Evolutionary conservation across 768 basidiomycete genomes (phyloP).

Genomic region (Suillus spraguei): DNA sequence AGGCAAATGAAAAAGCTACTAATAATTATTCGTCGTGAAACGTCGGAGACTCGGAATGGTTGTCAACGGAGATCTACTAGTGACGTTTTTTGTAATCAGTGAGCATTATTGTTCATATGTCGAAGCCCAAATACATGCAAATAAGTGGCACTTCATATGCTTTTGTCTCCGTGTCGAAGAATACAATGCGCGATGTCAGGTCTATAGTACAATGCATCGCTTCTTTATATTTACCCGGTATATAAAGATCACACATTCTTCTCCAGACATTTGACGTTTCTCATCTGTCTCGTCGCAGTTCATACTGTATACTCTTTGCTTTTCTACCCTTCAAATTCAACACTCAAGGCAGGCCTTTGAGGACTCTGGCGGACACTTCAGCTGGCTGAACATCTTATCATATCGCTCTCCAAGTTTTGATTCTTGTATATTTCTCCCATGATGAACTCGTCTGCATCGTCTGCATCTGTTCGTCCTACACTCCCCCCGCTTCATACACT

Average conservation of each 20-base stretch:
- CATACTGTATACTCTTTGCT: conserved; percentile 11
- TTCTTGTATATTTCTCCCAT: neutral
- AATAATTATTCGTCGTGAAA: neutral
- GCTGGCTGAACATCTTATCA: conserved; percentile 17
- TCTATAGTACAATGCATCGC: conserved; percentile 8
- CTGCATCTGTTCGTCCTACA: conserved; percentile 44
- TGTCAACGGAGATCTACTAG: too few relatives aligned
- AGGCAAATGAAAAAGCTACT: neutral
- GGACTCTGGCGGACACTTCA: conserved; percentile 19
- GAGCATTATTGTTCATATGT: too few relatives aligned
- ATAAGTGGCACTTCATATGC: conserved; percentile 6
- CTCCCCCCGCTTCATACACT: conserved; percentile 57
- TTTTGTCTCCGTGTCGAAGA: conserved; percentile 12
- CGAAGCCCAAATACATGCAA: conserved; percentile 11
- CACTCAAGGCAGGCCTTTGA: conserved; percentile 25
- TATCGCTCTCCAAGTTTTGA: neutral
- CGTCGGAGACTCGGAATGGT: too few relatives aligned
- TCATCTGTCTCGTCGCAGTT: conserved; percentile 15
- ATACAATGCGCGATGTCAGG: conserved; percentile 15
- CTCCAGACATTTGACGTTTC: conserved; percentile 5
- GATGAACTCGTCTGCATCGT: conserved; percentile 25
- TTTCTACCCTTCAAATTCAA: conserved; percentile 14
- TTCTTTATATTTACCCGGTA: conserved; percentile 12
- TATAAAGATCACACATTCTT: conserved; percentile 21
- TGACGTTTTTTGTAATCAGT: too few relatives aligned